phyloP scores from a whole-genome alignment of 768 basidiomycete species.

The Leccinum variicolor region DNA sequence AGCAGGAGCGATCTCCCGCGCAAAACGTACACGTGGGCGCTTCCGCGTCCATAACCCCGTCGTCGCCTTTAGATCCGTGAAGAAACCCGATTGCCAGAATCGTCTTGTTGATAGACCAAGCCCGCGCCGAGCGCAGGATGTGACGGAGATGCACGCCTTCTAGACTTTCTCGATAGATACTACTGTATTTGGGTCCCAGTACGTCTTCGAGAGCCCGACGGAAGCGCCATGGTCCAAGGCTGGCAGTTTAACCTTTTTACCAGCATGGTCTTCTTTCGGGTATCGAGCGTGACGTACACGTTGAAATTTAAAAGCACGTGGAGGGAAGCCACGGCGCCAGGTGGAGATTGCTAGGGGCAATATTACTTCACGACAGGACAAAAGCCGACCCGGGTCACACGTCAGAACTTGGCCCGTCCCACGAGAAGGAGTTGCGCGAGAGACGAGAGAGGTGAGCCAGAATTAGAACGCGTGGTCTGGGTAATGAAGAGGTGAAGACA shows the following conservation, averaged over 20 bases:
- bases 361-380: neutral
- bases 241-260: constrained; percentile 8
- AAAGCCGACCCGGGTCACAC: neutral
- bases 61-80: neutral
- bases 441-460: neutral
- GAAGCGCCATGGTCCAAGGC: neutral
- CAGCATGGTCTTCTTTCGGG: neutral
- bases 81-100: neutral
- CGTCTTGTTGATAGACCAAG: neutral
- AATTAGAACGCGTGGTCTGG: neutral
- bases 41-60: neutral
- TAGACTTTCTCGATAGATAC: neutral
- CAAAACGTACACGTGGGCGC: neutral
- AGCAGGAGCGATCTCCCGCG: neutral
- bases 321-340: neutral
- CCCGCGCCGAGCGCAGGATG: neutral
- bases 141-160: neutral
- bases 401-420: neutral
- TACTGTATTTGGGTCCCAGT: too few relatives aligned
- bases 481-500: neutral
- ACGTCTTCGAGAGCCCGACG: neutral
- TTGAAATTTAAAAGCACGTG: neutral
- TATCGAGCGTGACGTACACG: constrained; percentile 2
- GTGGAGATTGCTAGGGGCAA: neutral
- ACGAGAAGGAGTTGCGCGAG: neutral